Percentiles rank a stretch among this genome's conserved stretches.
Evolutionary conservation across 2,329 filamentous ascomycete species (phyloP).

Genomic region (Fusarium agapanthi): DNA sequence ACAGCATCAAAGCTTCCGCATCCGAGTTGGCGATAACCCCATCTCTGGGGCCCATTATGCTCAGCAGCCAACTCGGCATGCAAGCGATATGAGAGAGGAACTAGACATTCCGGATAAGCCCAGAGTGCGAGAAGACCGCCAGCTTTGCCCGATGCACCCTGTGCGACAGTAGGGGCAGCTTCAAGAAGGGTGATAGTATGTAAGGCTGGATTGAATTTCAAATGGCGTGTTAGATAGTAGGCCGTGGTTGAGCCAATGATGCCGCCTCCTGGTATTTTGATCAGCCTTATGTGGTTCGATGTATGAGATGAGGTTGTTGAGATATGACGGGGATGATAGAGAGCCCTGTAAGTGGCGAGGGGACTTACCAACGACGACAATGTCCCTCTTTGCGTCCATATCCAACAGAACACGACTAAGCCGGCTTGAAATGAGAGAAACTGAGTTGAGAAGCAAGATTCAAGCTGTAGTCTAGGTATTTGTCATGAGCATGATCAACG

Average conservation of each 20-base stretch:
- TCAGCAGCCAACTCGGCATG: conserved; percentile 87
- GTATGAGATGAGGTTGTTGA: conserved; percentile 5
- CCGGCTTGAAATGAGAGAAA: not conserved
- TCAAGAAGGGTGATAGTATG: conserved; percentile 89
- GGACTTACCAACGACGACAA: conserved; percentile 60
- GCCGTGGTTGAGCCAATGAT: conserved; percentile 93
- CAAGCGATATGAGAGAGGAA: conserved; percentile 84
- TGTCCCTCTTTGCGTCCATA: conserved; percentile 54
- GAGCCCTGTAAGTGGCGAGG: not conserved
- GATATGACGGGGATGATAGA: not conserved
- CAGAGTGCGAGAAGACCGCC: conserved; percentile 89
- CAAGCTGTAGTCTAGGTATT: not conserved
- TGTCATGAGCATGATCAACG: conserved; percentile 5
- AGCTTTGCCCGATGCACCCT: conserved; percentile 94
- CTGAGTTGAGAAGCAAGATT: not conserved
- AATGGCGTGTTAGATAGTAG: conserved; percentile 89
- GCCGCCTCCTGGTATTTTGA: conserved; percentile 72
- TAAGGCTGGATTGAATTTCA: conserved; percentile 76
- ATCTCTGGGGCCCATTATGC: conserved; percentile 78
- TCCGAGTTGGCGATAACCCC: conserved; percentile 85
- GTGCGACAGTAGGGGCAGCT: conserved; percentile 80
- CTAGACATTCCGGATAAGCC: conserved; percentile 87
- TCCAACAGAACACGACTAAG: not conserved
- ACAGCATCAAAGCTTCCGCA: conserved; percentile 69
- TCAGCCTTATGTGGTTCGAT: conserved; percentile 11